Percentiles rank a stretch among this genome's conserved stretches.
phyloP scores from a whole-genome alignment of 352 stramenopile species.

The Globisporangium nodosum region DNA sequence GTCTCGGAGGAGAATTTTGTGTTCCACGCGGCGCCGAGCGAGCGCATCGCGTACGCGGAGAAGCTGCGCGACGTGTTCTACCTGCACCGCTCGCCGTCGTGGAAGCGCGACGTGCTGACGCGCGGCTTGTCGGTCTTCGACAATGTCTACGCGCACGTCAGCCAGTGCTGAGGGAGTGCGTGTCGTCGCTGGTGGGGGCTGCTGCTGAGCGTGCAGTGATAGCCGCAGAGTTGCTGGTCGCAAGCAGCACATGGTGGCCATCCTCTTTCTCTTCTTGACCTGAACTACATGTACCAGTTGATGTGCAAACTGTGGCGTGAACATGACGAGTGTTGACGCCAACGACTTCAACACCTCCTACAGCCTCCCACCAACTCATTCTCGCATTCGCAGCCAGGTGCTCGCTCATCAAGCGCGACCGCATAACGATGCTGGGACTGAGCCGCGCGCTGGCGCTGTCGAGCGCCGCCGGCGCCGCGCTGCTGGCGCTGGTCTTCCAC shows the following conservation, averaged over 20 bases:
- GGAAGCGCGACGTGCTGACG: conserved; percentile 50
- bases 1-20: conserved; percentile 59
- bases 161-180: background rate
- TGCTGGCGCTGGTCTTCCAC: conserved; percentile 16
- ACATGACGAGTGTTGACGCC: background rate
- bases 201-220: background rate
- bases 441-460: conserved; percentile 1
- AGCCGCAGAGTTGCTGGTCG: background rate
- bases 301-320: background rate
- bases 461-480: conserved; percentile 4
- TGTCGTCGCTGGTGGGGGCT: background rate
- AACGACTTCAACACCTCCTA: background rate
- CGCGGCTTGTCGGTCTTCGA: conserved; percentile 49
- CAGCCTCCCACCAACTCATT: background rate
- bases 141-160: conserved; percentile 18
- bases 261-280: background rate
- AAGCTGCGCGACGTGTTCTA: conserved; percentile 76
- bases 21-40: conserved; percentile 35
- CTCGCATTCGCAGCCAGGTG: background rate
- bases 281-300: background rate
- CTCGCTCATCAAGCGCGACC: background rate
- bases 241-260: background rate
- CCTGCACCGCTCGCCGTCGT: conserved; percentile 53
- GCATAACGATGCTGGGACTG: background rate
- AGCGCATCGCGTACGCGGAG: conserved; percentile 50